phyloP scores from a whole-genome alignment of 1,284 basidiomycete species.

The Heimioporus retisporus region DNA sequence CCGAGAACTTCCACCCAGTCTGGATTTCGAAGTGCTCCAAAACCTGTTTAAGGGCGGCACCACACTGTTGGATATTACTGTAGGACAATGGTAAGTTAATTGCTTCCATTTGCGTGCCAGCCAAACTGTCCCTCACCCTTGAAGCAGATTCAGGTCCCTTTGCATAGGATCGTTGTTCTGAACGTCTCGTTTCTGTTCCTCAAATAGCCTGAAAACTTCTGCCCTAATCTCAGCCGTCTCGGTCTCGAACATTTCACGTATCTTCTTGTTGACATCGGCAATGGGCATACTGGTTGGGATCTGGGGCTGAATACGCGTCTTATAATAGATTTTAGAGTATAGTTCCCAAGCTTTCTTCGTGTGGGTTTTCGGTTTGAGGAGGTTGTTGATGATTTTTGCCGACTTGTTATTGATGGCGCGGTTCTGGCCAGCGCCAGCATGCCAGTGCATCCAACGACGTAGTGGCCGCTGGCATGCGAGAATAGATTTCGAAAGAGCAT shows the following conservation, averaged over 20 bases:
- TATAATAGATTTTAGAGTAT: constrained; percentile 15
- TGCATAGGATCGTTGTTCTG: too few species aligned
- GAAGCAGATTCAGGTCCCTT: too few species aligned
- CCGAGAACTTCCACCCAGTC: constrained; percentile 8
- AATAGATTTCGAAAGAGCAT: background rate
- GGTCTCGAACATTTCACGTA: constrained; percentile 1
- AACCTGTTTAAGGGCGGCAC: background rate
- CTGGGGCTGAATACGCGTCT: background rate
- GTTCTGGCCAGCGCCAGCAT: constrained; percentile 3
- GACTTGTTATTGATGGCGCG: constrained; percentile 3
- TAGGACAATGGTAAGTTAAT: too few species aligned
- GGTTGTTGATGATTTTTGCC: background rate
- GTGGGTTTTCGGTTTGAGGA: constrained; percentile 7
- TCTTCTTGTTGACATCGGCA: constrained; percentile 3
- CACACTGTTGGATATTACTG: constrained; percentile 15
- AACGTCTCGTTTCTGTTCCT: background rate
- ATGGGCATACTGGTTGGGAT: background rate
- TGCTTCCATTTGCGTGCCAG: too few species aligned
- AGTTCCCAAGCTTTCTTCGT: constrained; percentile 9
- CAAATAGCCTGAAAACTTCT: background rate
- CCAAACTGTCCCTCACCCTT: too few species aligned
- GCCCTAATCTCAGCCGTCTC: constrained; percentile 4
- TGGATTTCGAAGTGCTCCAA: background rate
- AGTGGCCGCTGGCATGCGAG: background rate
- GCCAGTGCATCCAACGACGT: constrained; percentile 14